These are phyloP conservation scores for Gossypium ekmanianum DNA, from an alignment of 345 rosid genomes.

Conservation along the genomic window DNA sequence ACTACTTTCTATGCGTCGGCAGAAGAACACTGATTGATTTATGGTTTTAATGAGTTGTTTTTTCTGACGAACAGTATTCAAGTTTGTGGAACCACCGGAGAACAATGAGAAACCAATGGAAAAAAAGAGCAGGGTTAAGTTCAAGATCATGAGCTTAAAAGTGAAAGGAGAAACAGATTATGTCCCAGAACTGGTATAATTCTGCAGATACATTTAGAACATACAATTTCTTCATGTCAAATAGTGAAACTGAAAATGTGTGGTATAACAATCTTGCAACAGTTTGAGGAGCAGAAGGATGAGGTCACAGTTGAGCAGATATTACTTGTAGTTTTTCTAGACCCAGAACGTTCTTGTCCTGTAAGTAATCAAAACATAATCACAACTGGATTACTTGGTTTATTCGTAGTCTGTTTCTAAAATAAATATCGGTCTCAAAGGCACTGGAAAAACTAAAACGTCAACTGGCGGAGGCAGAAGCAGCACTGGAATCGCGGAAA, in stretches of 20 bases:
- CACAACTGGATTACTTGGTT: not conserved
- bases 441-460: constrained; percentile 53
- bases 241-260: constrained; percentile 2
- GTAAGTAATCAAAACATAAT: constrained; percentile 34
- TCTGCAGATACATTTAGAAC: not conserved
- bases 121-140: constrained; percentile 63
- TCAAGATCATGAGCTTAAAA: constrained; percentile 77
- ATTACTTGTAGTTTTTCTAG: constrained; percentile 59
- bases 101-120: constrained; percentile 51
- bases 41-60: constrained; percentile 8
- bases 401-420: not conserved
- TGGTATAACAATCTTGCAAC: constrained; percentile 19
- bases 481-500: constrained; percentile 55
- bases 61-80: constrained; percentile 50
- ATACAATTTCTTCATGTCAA: not conserved
- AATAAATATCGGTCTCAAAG: constrained; percentile 15
- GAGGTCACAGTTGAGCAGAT: constrained; percentile 63
- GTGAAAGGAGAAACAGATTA: constrained; percentile 57
- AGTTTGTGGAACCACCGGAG: constrained; percentile 77
- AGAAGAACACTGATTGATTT: not conserved
- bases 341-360: constrained; percentile 46
- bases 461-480: constrained; percentile 60
- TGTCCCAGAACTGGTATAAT: constrained; percentile 69
- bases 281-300: constrained; percentile 78
- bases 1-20: not conserved